phyloP scores from a whole-genome alignment of 495 filamentous ascomycete genomes.

The Podospora pseudopauciseta region DNA sequence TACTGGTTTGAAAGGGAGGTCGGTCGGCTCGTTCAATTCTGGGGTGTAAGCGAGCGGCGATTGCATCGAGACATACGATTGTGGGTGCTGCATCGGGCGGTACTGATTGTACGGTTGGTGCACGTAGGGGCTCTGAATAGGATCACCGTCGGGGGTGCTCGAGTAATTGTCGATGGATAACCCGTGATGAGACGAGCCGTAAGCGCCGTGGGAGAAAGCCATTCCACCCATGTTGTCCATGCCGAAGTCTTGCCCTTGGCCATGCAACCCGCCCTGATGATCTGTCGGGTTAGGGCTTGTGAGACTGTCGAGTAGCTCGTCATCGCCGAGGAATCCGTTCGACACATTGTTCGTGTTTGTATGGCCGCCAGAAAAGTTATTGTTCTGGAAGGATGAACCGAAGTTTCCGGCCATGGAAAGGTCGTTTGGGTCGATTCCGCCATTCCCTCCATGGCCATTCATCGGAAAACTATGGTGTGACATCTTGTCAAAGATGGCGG shows the following conservation, averaged over 20 bases:
- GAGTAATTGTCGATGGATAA: constrained; percentile 59
- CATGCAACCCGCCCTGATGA: constrained; percentile 44
- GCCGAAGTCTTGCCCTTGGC: constrained; percentile 48
- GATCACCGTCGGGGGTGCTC: constrained; percentile 80
- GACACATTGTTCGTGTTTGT: constrained; percentile 35
- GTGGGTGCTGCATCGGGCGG: constrained; percentile 56
- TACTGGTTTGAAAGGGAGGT: constrained; percentile 53
- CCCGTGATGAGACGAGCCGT: constrained; percentile 40
- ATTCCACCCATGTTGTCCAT: constrained; percentile 47
- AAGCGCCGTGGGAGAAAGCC: constrained; percentile 45
- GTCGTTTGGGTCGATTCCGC: constrained; percentile 80
- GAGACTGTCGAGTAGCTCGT: constrained; percentile 61
- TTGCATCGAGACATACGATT: constrained; percentile 49
- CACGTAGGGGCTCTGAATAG: constrained; percentile 82
- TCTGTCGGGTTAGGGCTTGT: constrained; percentile 40
- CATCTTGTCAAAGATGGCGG: constrained; percentile 26
- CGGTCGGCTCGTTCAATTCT: constrained; percentile 54
- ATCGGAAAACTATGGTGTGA: constrained; percentile 66
- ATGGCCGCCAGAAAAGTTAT: constrained; percentile 21
- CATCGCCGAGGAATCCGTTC: constrained; percentile 54
- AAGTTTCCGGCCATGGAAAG: constrained; percentile 61
- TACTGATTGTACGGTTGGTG: constrained; percentile 68
- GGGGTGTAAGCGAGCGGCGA: constrained; percentile 50
- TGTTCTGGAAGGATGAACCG: constrained; percentile 39
- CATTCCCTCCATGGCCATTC: constrained; percentile 52